Evolutionary conservation across 805 yeast genomes (phyloP).

Genomic region (Wickerhamiella spandovensis): DNA sequence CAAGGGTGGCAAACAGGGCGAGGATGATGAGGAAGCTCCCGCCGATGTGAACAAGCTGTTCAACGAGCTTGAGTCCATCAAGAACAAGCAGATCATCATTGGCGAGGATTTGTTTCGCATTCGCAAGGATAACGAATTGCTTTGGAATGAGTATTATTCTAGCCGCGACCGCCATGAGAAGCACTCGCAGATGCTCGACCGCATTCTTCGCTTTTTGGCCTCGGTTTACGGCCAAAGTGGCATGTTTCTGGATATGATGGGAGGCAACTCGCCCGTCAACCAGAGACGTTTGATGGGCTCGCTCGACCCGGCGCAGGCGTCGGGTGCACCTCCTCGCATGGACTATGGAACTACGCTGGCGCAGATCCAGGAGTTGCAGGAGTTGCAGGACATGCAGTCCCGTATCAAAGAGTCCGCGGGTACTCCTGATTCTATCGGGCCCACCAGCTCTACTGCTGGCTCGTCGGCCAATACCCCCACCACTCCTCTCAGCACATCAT

Average conservation of each 20-base stretch:
- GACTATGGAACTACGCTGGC: neutral
- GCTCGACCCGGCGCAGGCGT: slow-evolving; percentile 6
- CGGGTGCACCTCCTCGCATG: neutral
- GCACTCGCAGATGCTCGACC: slow-evolving; percentile 79
- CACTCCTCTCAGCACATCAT: neutral
- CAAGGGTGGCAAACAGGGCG: slow-evolving; percentile 32
- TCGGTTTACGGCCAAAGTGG: slow-evolving; percentile 61
- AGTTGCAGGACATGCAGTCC: slow-evolving; percentile 17
- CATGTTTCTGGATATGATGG: slow-evolving; percentile 26
- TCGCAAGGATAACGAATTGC: slow-evolving; percentile 70
- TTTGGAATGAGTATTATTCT: slow-evolving; percentile 81
- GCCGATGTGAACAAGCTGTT: slow-evolving; percentile 42
- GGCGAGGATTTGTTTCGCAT: slow-evolving; percentile 75
- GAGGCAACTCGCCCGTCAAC: slow-evolving; percentile 16
- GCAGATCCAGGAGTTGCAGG: slow-evolving; percentile 15
- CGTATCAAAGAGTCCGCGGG: slow-evolving; percentile 12
- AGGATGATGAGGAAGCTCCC: slow-evolving; percentile 29
- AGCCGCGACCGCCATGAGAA: slow-evolving; percentile 75
- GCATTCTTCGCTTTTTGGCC: slow-evolving; percentile 76
- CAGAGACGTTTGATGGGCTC: slow-evolving; percentile 8
- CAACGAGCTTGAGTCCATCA: slow-evolving; percentile 61
- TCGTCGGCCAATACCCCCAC: neutral
- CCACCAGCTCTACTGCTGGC: neutral
- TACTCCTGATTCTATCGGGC: neutral
- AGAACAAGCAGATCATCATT: slow-evolving; percentile 64